These are phyloP conservation scores for Aspergillus sp. DNA, from an alignment of 2,329 filamentous ascomycete species.

Conservation along the genomic window DNA sequence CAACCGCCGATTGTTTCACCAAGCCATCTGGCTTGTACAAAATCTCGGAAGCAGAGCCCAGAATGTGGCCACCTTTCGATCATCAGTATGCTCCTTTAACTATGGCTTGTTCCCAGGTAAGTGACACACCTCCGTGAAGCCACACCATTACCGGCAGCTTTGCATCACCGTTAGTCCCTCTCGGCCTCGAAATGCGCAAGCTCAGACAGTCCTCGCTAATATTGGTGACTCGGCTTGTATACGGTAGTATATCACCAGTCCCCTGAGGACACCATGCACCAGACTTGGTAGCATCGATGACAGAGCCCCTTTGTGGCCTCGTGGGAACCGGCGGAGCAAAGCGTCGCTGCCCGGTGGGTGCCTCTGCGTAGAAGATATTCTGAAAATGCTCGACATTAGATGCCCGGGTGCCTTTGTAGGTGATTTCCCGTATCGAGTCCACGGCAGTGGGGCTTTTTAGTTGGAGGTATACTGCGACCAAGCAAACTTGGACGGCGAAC, in stretches of 20 bases:
- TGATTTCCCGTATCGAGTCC: constrained; percentile 7
- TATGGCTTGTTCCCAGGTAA: background rate
- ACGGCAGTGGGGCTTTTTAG: background rate
- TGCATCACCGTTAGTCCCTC: background rate
- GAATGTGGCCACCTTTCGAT: constrained; percentile 15
- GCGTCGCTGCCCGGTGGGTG: constrained; percentile 14
- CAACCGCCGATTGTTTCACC: constrained; percentile 4
- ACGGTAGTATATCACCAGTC: constrained; percentile 18
- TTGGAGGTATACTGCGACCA: too few species aligned
- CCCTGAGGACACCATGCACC: constrained; percentile 21
- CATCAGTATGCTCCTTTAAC: background rate
- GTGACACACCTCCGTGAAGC: constrained; percentile 15
- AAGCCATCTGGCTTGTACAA: constrained; percentile 17
- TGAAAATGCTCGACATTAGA: constrained; percentile 16
- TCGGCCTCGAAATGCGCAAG: constrained; percentile 14
- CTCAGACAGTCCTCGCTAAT: constrained; percentile 21
- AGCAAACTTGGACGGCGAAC: too few species aligned
- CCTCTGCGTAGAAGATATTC: constrained; percentile 21
- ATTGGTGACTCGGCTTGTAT: constrained; percentile 17
- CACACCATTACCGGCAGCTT: constrained; percentile 17
- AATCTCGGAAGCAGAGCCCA: constrained; percentile 16
- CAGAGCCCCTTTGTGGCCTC: constrained; percentile 4
- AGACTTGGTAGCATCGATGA: constrained; percentile 17
- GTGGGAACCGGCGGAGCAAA: constrained; percentile 17
- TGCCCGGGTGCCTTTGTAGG: constrained; percentile 11